Base-by-base conservation (phyloP, 108 stramenopile species). In the Discostella pseudostelligera region DNA sequence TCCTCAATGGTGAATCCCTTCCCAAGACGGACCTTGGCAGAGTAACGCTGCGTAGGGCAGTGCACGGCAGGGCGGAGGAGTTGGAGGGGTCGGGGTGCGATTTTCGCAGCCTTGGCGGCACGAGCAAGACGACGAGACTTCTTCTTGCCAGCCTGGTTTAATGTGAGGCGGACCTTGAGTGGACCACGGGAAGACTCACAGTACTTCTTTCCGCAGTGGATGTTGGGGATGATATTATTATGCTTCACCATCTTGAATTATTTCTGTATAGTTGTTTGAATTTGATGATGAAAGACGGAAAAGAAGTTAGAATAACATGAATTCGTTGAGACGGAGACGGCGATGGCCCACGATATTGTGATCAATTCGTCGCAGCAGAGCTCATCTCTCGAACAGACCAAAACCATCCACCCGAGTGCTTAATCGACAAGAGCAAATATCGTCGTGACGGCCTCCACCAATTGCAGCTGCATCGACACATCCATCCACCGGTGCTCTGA, bases 131-230 rank as follows among this genome's bases (percentile, higher is more conserved):
- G 96, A 48, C 99, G 96, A 44, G 90, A 78, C 84, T 97, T 96
- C 88, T 99, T 99, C 78, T 92, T 89, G 43, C 83, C 81, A 50
- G 99, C 96, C 87, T 99, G 97, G 92, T 98, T 82, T 70, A 99
- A 80, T 77, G 86, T 78, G 53, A 97, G 89, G 49, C 75, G 83
- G 67, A 94, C 92, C 83, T 95, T 90, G 64, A 95, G 83, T n/a
- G 93, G 93, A 70, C 93, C 93, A 77, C 93, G 88, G 58, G 87
- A 85, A 75, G 87, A 82, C 57, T 83, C 61, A 60, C 56, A 56
- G 78, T 86, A 94, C 90, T 98, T 95, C 92, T 99, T 99, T 80
- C 95, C 85, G 93, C 96, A 99, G 78, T 99, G 97, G 79, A 89
- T 86, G 88, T 97, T 97, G 46, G 99, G 96, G 82, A 99, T 74